Evolutionary conservation across 2,329 filamentous ascomycete genomes (phyloP).

Genomic region (Graphilbum fragrans): DNA sequence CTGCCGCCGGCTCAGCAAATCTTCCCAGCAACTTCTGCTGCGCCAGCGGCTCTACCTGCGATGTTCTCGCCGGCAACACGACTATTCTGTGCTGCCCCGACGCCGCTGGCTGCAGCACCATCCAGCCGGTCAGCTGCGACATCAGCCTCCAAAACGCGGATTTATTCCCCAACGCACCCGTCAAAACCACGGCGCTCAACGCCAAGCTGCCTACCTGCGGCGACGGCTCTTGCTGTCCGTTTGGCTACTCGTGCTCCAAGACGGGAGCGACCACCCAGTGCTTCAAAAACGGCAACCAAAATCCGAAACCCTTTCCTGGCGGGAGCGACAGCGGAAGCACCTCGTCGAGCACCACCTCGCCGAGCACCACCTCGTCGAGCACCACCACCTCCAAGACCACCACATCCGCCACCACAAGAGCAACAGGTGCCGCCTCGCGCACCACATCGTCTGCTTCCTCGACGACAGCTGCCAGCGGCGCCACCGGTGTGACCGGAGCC

Average conservation of each 20-base stretch:
- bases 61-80: conserved; percentile 48
- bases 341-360: conserved; percentile 7
- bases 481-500: not conserved
- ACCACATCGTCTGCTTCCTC: conserved; percentile 14
- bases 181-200: conserved; percentile 55
- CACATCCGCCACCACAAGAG: conserved; percentile 7
- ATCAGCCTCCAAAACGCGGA: conserved; percentile 49
- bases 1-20: conserved; percentile 19
- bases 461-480: conserved; percentile 4
- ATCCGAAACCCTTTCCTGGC: conserved; percentile 15
- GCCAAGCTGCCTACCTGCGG: conserved; percentile 46
- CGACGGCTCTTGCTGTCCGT: conserved; percentile 51
- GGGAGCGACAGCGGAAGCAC: too few relatives aligned
- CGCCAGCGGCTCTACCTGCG: conserved; percentile 37
- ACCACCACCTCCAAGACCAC: conserved; percentile 12
- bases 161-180: conserved; percentile 39
- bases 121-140: conserved; percentile 55
- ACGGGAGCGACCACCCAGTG: conserved; percentile 40
- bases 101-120: conserved; percentile 42
- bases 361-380: conserved; percentile 7
- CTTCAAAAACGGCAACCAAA: conserved; percentile 38
- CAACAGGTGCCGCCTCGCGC: conserved; percentile 7
- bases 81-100: conserved; percentile 61
- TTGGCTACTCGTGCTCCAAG: conserved; percentile 53
- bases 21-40: conserved; percentile 61